Evolutionary conservation across 2,329 filamentous ascomycete species (phyloP).

Genomic region (Botrytis paeoniae): DNA sequence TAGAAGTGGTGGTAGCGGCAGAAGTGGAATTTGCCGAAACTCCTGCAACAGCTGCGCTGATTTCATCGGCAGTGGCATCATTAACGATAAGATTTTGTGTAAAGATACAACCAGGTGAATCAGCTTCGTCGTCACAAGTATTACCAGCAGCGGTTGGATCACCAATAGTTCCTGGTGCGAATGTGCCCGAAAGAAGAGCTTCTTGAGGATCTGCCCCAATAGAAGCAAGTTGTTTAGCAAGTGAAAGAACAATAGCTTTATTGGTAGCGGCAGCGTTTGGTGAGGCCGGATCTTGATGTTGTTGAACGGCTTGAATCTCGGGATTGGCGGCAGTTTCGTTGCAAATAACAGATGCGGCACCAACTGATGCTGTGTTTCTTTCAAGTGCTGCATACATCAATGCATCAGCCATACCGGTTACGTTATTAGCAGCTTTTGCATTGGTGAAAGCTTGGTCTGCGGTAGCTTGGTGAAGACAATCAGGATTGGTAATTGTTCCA

Average conservation of each 20-base stretch:
- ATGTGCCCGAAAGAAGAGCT: conserved; percentile 60
- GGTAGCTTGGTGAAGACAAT: conserved; percentile 57
- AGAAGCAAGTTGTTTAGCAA: conserved; percentile 57
- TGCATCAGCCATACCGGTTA: conserved; percentile 51
- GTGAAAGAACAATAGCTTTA: conserved; percentile 57
- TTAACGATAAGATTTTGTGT: conserved; percentile 50
- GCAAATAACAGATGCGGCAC: conserved; percentile 56
- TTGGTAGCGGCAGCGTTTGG: conserved; percentile 54
- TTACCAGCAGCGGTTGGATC: conserved; percentile 49
- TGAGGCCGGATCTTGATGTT: conserved; percentile 67
- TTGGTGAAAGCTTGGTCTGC: conserved; percentile 62
- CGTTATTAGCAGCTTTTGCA: conserved; percentile 53
- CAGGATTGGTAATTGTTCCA: conserved; percentile 49
- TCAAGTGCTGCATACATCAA: conserved; percentile 55
- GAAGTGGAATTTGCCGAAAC: conserved; percentile 27
- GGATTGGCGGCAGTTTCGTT: conserved; percentile 58
- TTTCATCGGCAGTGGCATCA: conserved; percentile 52
- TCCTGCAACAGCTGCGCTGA: conserved; percentile 47
- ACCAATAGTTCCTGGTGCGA: conserved; percentile 52
- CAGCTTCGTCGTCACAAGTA: conserved; percentile 48
- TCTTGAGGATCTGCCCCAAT: conserved; percentile 61
- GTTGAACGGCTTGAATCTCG: conserved; percentile 60
- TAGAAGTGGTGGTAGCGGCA: conserved; percentile 15
- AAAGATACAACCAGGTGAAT: conserved; percentile 54
- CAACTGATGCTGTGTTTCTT: conserved; percentile 59